Conservation (phyloP, 1,284 basidiomycete species). For the Sphagnurus paluster region DNA sequence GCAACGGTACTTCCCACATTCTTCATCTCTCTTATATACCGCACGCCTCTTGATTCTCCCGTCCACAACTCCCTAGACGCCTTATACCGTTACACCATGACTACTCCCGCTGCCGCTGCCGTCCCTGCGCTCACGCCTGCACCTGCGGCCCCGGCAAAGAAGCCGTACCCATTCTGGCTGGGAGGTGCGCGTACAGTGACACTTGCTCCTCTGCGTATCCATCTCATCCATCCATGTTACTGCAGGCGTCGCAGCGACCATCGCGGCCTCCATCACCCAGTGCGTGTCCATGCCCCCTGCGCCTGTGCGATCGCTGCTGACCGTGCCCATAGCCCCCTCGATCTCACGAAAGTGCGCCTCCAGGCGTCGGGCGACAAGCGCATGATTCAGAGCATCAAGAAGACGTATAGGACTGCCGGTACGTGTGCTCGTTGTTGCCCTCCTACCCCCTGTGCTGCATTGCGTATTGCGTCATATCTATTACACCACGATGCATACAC, state of each 20-base stretch:
- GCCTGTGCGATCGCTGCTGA: constrained; percentile 7
- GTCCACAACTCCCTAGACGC: neutral
- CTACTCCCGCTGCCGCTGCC: constrained; percentile 7
- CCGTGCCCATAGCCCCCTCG: constrained; percentile 57
- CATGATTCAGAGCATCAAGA: constrained; percentile 77
- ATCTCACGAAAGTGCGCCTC: constrained; percentile 85
- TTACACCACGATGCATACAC: no score
- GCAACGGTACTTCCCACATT: constrained; percentile 1
- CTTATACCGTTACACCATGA: constrained; percentile 9
- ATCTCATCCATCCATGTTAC: neutral
- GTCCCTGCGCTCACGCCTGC: constrained; percentile 3
- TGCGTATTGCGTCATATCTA: constrained; percentile 1
- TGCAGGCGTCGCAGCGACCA: constrained; percentile 73
- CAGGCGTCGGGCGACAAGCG: constrained; percentile 87
- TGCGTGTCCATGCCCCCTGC: constrained; percentile 29
- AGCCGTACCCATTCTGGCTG: constrained; percentile 82
- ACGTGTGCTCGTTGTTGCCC: constrained; percentile 18
- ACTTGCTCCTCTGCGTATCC: neutral
- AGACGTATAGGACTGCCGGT: constrained; percentile 75
- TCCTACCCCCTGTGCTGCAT: neutral
- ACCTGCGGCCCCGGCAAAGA: constrained; percentile 39
- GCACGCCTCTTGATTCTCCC: no score
- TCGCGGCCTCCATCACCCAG: constrained; percentile 83
- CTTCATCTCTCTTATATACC: no score
- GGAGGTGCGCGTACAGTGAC: constrained; percentile 53